Evolutionary conservation across 495 filamentous ascomycete species (phyloP).

Genomic region (Daldinia concentrica): DNA sequence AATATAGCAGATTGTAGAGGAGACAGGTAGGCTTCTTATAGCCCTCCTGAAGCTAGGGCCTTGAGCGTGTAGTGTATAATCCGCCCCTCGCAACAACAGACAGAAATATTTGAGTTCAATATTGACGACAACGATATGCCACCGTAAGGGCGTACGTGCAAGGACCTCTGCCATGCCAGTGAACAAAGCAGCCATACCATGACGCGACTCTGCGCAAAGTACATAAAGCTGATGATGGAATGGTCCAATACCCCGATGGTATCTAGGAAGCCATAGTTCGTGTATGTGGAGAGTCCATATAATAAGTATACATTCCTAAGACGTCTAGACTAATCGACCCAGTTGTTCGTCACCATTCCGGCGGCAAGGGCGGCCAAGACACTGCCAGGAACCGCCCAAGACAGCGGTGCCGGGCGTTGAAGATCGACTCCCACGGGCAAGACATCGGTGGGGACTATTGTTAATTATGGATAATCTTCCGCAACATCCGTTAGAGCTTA

Average conservation of each 20-base stretch:
- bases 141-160: slow-evolving; percentile 5
- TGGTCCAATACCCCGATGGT: not conserved
- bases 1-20: too few species aligned
- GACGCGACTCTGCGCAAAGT: slow-evolving; percentile 20
- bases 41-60: not conserved
- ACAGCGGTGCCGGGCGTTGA: slow-evolving; percentile 12
- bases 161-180: not conserved
- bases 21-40: slow-evolving; percentile 21
- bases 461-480: slow-evolving; percentile 28
- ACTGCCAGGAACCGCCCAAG: slow-evolving; percentile 21
- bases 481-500: slow-evolving; percentile 17
- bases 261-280: slow-evolving; percentile 12
- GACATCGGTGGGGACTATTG: not conserved
- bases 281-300: slow-evolving; percentile 3
- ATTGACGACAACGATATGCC: slow-evolving; percentile 40
- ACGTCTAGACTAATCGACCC: not conserved
- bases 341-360: slow-evolving; percentile 26
- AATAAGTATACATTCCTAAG: not conserved
- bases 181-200: slow-evolving; percentile 12
- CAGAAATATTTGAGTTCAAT: slow-evolving; percentile 24
- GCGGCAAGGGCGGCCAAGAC: not conserved
- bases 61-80: not conserved
- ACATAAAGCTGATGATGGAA: slow-evolving; percentile 10
- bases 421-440: not conserved
- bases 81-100: not conserved